These are phyloP conservation scores for Diaporthe humulicola DNA, from an alignment of 2,329 filamentous ascomycete genomes.

Conservation along the genomic window DNA sequence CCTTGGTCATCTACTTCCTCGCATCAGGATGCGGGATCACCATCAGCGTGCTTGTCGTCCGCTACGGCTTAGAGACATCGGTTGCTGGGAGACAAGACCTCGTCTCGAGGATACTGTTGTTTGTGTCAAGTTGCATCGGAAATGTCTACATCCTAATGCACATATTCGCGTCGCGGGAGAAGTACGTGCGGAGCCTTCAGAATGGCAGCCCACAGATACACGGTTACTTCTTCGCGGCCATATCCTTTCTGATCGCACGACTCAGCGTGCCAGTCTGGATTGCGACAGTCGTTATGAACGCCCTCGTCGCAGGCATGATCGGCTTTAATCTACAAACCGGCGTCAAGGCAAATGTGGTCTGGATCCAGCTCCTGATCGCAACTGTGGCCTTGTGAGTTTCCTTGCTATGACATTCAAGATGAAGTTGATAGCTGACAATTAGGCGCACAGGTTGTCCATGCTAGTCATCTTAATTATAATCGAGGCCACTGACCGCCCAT, in stretches of 20 bases:
- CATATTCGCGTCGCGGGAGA: conserved; percentile 27
- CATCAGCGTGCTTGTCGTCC: conserved; percentile 32
- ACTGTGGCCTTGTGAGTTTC: conserved; percentile 31
- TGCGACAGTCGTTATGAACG: conserved; percentile 33
- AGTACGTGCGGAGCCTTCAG: conserved; percentile 29
- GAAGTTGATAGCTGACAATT: background rate
- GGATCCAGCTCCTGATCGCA: conserved; percentile 27
- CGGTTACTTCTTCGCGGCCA: conserved; percentile 31
- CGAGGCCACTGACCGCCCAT: conserved; percentile 37
- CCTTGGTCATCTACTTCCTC: conserved; percentile 9
- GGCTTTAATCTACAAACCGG: conserved; percentile 15
- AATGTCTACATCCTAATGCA: conserved; percentile 37
- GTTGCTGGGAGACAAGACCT: conserved; percentile 13
- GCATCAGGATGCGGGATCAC: conserved; percentile 16
- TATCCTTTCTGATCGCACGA: conserved; percentile 33
- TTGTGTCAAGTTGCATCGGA: conserved; percentile 34
- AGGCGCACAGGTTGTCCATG: conserved; percentile 26
- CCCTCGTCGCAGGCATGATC: conserved; percentile 23
- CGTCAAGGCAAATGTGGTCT: conserved; percentile 33
- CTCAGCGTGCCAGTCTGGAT: conserved; percentile 33
- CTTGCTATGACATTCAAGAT: too few relatives aligned
- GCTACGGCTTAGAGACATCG: conserved; percentile 6
- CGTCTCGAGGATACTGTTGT: conserved; percentile 33
- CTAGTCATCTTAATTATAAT: conserved; percentile 23
- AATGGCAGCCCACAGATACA: conserved; percentile 30